Base-by-base conservation (phyloP, 306 rosid species). In the Inga oerstediana region DNA sequence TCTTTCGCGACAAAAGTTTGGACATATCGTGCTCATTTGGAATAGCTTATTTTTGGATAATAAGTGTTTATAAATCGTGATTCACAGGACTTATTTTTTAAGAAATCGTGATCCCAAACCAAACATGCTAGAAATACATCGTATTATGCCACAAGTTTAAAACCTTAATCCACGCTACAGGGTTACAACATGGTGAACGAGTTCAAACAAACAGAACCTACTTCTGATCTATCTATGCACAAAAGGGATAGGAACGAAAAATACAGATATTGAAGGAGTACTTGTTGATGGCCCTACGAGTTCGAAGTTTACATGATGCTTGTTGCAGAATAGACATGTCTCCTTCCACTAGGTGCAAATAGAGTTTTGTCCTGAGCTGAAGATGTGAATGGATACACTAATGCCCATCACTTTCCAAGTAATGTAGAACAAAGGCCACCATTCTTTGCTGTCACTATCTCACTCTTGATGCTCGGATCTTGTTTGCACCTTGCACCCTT, bases 401-500 rank as follows among this genome's bases (percentile, higher is more conserved):
- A 45, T 78, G 68, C 70, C 71, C 74, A 77, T 85, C 85, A 79
- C 82, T 88, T 72, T 91, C 86, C 83, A 73, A 85, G 85, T 77
- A 79, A 45, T 87, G 83, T 76, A 80, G 95, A 87, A 88, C 83
- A 90, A 92, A 87, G 90, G 5, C 44, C 61, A 13, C 61, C 72
- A 51, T 82, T 74, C 87, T 44, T 44, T 62, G 85, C 52, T 80
- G 80, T 84, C 84, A 52, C 64, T n/a, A 68, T 87, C 86, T 78
- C 75, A 3, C 79, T 61, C 92, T 78, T 84, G 41, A 85, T 84
- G 85, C 64, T 84, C 91, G 84, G 87, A 85, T 87, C 91, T 79
- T 85, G 86, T 44, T 71, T 71, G 34, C 51, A 1, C 6, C 4
- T 70, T 70, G 56, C 54, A n/a, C 90, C 88, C 44, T 84, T 62